phyloP scores from a whole-genome alignment of 1,284 basidiomycete genomes.

The Fomes fomentarius region DNA sequence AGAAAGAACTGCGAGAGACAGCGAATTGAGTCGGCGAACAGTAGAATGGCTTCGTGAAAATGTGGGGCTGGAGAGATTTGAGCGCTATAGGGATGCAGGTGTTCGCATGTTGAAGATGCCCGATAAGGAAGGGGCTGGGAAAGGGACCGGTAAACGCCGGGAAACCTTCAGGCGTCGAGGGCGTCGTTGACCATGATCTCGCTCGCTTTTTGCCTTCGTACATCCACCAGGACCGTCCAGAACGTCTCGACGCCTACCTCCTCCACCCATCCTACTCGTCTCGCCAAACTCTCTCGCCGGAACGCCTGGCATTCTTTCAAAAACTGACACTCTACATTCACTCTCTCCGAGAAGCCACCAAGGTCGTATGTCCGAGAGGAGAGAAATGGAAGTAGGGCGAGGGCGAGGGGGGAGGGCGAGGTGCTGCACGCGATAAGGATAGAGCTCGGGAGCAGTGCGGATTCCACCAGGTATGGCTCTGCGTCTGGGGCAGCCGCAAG shows the following conservation, averaged over 20 bases:
- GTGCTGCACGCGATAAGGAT: background rate
- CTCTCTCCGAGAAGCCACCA: background rate
- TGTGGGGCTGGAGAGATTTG: too few species aligned
- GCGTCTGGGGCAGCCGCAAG: background rate
- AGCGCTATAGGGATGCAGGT: too few species aligned
- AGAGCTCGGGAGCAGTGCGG: background rate
- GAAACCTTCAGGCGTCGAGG: slow-evolving; percentile 24
- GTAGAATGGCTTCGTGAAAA: too few species aligned
- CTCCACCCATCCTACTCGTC: background rate
- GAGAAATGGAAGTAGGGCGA: background rate
- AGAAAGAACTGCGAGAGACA: too few species aligned
- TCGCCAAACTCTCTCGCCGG: background rate
- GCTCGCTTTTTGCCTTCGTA: slow-evolving; percentile 17
- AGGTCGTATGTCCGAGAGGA: background rate
- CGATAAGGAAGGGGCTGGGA: too few species aligned
- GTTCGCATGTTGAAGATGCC: too few species aligned
- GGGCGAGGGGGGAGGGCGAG: background rate
- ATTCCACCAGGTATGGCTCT: background rate
- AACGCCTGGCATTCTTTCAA: background rate
- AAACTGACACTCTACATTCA: background rate
- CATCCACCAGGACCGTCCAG: slow-evolving; percentile 16
- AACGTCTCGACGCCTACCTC: background rate
- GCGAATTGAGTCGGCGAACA: too few species aligned
- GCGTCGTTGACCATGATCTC: slow-evolving; percentile 15
- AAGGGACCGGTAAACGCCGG: slow-evolving; percentile 19